Base-by-base conservation (phyloP, 345 rosid genomes). In the Crucihimalaya himalaica region DNA sequence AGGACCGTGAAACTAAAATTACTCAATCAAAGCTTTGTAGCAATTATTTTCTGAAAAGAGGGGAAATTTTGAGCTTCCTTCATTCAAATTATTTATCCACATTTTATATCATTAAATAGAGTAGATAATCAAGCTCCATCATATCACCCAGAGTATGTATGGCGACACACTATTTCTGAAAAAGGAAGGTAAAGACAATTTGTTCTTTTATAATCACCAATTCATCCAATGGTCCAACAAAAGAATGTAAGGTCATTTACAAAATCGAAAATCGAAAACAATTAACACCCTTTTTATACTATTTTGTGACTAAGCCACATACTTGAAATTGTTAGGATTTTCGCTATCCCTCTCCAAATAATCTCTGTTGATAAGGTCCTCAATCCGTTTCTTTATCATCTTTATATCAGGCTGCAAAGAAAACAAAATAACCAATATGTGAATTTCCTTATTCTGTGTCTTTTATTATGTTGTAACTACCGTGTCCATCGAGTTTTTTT, bases 301-400 rank as follows among this genome's bases (percentile, higher is more conserved):
- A 14, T 18, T 18, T 43, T 61, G 23, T 40, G 66, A 31, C 66
- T 75, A 85, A 48, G 99, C 97, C 73, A 95, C 21, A 45, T 95
- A 95, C 79, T 78, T 83, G 62, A 81, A 92, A 67, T 50, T 28
- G 62, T 83, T 86, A 5, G 82, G 83, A 45, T 87, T 86, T 10
- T 87, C 89, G 66, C 63, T 79, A 46, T 88, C 98, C 68, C 98
- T 86, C 77, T 88, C 92, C 79, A 95, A 70, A 32, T 87, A 92
- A 29, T 95, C 99, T 51, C 91, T 79, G 2, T 78, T 78, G 31
- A 89, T 88, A 61, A 92, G 75, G 75, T 92, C 92, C 73, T 95
- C 97, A 29, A 88, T 90, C 66, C 97, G 79, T 80, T 90, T 92
- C 85, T 92, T 95, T 50, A 92, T 95, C 21, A 87, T 85, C 82